phyloP scores from a whole-genome alignment of 805 yeast genomes.

The Kodamaea leandrae region DNA sequence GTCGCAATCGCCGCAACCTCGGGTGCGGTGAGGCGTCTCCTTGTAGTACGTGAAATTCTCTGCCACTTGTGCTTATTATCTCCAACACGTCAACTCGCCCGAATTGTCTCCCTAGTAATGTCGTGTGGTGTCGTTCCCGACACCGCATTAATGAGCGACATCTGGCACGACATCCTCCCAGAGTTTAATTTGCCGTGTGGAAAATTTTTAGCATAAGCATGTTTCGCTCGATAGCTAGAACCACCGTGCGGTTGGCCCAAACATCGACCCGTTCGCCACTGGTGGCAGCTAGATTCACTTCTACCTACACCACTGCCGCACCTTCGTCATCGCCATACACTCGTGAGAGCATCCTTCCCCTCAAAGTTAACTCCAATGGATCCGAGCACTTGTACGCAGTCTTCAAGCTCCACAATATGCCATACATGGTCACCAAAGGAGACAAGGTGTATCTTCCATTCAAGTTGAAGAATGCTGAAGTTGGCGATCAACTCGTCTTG shows the following conservation, averaged over 20 bases:
- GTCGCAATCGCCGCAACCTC: too few species aligned
- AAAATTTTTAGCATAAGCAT: slow-evolving; percentile 4
- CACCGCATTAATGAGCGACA: slow-evolving; percentile 2
- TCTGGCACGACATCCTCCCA: neutral
- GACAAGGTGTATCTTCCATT: slow-evolving; percentile 81
- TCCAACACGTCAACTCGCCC: neutral
- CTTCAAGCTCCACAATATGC: slow-evolving; percentile 75
- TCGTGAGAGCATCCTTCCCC: slow-evolving; percentile 50
- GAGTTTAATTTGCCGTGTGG: neutral
- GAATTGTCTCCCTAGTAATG: neutral
- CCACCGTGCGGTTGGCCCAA: neutral
- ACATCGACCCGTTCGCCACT: slow-evolving; percentile 3
- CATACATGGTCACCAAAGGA: slow-evolving; percentile 87
- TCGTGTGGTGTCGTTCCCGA: neutral
- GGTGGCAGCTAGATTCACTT: neutral
- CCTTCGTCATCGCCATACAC: slow-evolving; percentile 4
- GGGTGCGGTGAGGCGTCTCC: too few species aligned
- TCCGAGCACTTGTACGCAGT: slow-evolving; percentile 68
- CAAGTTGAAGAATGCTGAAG: slow-evolving; percentile 66
- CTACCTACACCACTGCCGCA: slow-evolving; percentile 3
- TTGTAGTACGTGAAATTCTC: too few species aligned
- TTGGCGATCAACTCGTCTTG: slow-evolving; percentile 79
- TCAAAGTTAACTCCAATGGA: slow-evolving; percentile 62
- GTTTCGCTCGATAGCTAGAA: neutral
- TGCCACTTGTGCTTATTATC: too few species aligned